A percentile compares a stretch with the other conserved stretches of the same genome.
Conservation (phyloP, 305 asterid genomes). For the Striga hermonthica region DNA sequence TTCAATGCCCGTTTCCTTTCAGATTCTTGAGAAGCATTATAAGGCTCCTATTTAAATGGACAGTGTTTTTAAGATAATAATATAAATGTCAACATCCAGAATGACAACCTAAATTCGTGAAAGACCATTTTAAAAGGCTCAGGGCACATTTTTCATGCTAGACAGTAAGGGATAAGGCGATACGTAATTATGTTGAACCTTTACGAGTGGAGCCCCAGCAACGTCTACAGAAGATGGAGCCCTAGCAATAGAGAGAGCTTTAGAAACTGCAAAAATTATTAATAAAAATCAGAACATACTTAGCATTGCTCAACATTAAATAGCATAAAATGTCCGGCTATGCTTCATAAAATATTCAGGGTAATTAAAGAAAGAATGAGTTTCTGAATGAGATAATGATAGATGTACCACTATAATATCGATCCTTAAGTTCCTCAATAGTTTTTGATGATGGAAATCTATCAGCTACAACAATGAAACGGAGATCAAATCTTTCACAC, state of each 20-base stretch:
- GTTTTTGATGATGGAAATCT: conserved; percentile 77
- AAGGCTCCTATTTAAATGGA: conserved; percentile 58
- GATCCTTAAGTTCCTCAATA: conserved; percentile 88
- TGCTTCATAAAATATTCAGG: conserved; percentile 24
- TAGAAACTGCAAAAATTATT: conserved; percentile 45
- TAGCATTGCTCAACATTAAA: conserved; percentile 23
- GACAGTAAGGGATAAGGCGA: conserved; percentile 16
- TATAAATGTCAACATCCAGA: conserved; percentile 24
- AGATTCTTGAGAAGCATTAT: conserved; percentile 70
- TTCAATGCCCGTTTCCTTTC: conserved; percentile 86
- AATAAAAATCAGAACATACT: conserved; percentile 27
- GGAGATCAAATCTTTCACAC: conserved; percentile 91
- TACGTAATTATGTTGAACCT: conserved; percentile 44
- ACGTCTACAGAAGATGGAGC: conserved; percentile 69
- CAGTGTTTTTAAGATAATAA: conserved; percentile 29
- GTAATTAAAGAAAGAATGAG: conserved; percentile 19
- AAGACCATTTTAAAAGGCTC: conserved; percentile 22
- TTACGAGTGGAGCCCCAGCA: conserved; percentile 65
- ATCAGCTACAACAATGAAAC: conserved; percentile 82
- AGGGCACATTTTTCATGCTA: conserved; percentile 16
- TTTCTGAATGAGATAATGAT: conserved; percentile 7
- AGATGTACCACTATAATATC: conserved; percentile 72
- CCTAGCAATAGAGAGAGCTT: conserved; percentile 69
- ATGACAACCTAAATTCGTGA: conserved; percentile 13
- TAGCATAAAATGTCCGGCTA: conserved; percentile 13